Evolutionary conservation across 1,284 basidiomycete species (phyloP).

Genomic region (Anthracocystis panici-leucophaei): DNA sequence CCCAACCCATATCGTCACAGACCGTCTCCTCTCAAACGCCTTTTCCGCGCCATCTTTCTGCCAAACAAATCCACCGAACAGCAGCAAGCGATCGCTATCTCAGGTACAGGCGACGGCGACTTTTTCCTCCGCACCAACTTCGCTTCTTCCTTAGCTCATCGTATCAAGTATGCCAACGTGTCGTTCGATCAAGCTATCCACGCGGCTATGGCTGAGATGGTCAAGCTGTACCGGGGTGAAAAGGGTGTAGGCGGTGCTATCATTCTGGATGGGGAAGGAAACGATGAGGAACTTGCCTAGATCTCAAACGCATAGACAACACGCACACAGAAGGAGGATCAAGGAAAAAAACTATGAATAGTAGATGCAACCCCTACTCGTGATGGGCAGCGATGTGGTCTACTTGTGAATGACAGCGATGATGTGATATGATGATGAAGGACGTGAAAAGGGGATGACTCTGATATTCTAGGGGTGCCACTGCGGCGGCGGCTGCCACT

Average conservation of each 20-base stretch:
- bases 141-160: constrained; percentile 77
- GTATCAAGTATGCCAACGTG: constrained; percentile 74
- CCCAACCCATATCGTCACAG: neutral
- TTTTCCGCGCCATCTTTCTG: neutral
- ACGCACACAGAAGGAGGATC: no score
- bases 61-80: neutral
- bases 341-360: no score
- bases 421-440: no score
- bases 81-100: constrained; percentile 77
- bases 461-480: no score
- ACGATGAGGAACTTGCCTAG: constrained; percentile 73
- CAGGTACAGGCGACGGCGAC: constrained; percentile 85
- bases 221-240: constrained; percentile 74
- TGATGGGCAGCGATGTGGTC: no score
- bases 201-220: constrained; percentile 74
- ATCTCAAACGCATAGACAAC: neutral
- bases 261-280: constrained; percentile 77
- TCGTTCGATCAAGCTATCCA: constrained; percentile 74
- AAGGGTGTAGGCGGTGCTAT: constrained; percentile 81
- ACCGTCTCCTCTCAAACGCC: neutral
- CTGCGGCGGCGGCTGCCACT: no score
- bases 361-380: no score
- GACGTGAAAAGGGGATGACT: no score
- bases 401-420: no score
- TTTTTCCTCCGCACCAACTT: constrained; percentile 81